Evolutionary conservation across 2,329 filamentous ascomycete genomes (phyloP), one percentile per base, ranked within the genome.

Genomic region (Bretziella fagacearum): DNA sequence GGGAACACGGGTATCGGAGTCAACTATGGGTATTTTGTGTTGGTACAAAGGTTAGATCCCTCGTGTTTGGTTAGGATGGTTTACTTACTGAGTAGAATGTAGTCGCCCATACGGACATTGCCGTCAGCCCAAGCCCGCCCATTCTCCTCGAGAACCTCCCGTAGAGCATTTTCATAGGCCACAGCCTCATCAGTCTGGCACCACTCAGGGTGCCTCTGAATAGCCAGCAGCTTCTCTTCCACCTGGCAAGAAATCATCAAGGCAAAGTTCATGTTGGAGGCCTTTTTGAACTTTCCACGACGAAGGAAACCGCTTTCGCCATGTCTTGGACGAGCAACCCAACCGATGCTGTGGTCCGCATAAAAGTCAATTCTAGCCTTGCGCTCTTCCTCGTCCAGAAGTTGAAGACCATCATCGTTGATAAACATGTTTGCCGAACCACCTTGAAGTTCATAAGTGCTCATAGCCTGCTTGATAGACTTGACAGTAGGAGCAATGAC

Each of bases 71-170:
- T 35, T 8, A n/a, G 15, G 26, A 32, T 10, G 13, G 11, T 30
- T 13, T 20, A 32, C 50, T 43, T 50, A 52, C 51, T 49, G 6
- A 52, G 65, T 26, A 83, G 65, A 51, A 87, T 84, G 60, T 86
- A 87, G 62, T 93, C 84, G 48, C 85, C 85, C 18, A 93, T 68
- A 44, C 84, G 82, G 54, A 93, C 80, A 60, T 91, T 86, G 52
- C 84, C 85, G 57, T 85, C 83, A 15, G 84, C 84, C 81, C 80
- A 83, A 23, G 81, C 81, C 23, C 79, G 74, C 15, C 77, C 76
- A 48, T 82, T 69, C 42, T 78, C 74, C 40, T 77, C 70, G 30
- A 87, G 68, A 15, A 80, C 73, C 50, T 80, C 71, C 54, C 74
- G 71, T 35, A 87, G 68, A 51, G 74, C 69, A 55, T 68, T 61